Percentiles rank a stretch among this genome's conserved stretches.
phyloP scores from a whole-genome alignment of 306 rosid species.

The Hippophae gyantsensis region DNA sequence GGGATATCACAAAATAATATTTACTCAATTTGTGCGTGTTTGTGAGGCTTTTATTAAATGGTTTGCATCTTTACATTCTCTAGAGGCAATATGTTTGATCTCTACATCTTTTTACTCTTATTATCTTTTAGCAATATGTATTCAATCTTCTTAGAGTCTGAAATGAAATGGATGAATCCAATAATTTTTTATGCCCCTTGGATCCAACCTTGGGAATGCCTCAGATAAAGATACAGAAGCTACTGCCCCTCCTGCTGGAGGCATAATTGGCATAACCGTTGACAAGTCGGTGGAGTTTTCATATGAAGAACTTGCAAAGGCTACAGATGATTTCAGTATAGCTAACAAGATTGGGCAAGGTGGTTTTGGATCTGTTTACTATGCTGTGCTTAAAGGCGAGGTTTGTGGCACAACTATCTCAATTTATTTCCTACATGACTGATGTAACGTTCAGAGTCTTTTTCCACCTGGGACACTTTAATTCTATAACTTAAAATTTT shows the following conservation, averaged over 20 bases:
- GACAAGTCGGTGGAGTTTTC: slow-evolving; percentile 69
- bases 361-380: slow-evolving; percentile 81
- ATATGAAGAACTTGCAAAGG: slow-evolving; percentile 67
- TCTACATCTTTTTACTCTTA: too few relatives aligned
- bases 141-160: not conserved
- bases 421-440: slow-evolving; percentile 1
- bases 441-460: not conserved
- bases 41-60: too few relatives aligned
- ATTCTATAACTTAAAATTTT: not conserved
- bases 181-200: not conserved
- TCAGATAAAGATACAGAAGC: slow-evolving; percentile 40
- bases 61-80: too few relatives aligned
- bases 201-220: slow-evolving; percentile 28
- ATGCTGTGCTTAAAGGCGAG: slow-evolving; percentile 87
- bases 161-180: not conserved
- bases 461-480: not conserved
- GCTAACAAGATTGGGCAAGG: slow-evolving; percentile 80
- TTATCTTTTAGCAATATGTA: not conserved
- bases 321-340: slow-evolving; percentile 62
- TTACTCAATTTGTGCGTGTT: too few relatives aligned
- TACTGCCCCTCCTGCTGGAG: slow-evolving; percentile 26
- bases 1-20: too few relatives aligned
- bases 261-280: slow-evolving; percentile 41
- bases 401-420: slow-evolving; percentile 28
- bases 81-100: too few relatives aligned